phyloP scores from a whole-genome alignment of 352 stramenopile species.

The Pythium aquatile region DNA sequence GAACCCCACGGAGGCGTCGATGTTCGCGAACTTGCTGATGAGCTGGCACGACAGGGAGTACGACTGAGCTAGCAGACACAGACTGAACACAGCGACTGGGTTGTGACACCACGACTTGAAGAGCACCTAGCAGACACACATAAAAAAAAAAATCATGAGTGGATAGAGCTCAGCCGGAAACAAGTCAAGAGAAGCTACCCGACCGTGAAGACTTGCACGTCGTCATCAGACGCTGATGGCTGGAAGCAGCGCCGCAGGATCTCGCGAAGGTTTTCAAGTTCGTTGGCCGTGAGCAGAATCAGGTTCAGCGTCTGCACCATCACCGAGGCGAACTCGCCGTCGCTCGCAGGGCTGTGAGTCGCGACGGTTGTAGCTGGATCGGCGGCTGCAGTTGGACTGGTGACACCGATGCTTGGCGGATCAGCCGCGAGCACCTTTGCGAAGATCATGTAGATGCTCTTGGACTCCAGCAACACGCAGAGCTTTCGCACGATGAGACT shows the following conservation, averaged over 20 bases:
- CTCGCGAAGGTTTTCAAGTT: conserved; percentile 90
- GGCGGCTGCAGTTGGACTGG: conserved; percentile 12
- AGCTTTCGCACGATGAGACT: conserved; percentile 98
- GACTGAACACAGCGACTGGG: conserved; percentile 94
- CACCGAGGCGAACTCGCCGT: conserved; percentile 96
- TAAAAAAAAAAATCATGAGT: not conserved
- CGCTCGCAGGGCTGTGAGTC: conserved; percentile 28
- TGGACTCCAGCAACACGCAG: conserved; percentile 96
- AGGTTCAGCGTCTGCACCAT: conserved; percentile 99
- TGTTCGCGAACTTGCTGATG: conserved; percentile 96
- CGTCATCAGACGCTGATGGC: conserved; percentile 58
- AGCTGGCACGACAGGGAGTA: conserved; percentile 97
- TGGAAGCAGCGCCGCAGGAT: conserved; percentile 82
- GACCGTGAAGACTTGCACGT: conserved; percentile 82
- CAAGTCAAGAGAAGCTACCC: not conserved
- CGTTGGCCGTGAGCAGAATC: conserved; percentile 98
- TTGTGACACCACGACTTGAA: conserved; percentile 98
- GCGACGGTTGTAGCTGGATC: conserved; percentile 17
- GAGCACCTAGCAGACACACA: conserved; percentile 41
- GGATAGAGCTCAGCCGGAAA: not conserved
- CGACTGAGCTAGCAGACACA: conserved; percentile 97
- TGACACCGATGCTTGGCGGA: conserved; percentile 12
- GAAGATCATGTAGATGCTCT: conserved; percentile 98
- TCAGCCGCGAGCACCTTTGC: conserved; percentile 91
- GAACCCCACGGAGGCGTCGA: conserved; percentile 97